phyloP scores from a whole-genome alignment of 495 filamentous ascomycete genomes.

The Saxophila tyrrhenica region DNA sequence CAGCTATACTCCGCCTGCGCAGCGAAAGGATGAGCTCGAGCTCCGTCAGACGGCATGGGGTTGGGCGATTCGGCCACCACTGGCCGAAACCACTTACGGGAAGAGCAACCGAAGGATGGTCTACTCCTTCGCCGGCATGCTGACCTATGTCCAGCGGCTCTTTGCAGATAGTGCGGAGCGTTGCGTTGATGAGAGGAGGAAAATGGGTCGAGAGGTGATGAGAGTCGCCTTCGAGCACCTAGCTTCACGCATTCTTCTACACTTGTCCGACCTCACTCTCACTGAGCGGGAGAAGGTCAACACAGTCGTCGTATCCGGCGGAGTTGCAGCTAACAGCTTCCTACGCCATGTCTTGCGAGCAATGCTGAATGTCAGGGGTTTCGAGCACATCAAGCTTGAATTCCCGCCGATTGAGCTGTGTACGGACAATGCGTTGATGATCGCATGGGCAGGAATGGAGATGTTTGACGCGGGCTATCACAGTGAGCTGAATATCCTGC shows the following conservation, averaged over 20 bases:
- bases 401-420: constrained; percentile 68
- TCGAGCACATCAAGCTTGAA: constrained; percentile 47
- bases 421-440: constrained; percentile 97
- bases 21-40: constrained; percentile 43
- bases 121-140: constrained; percentile 57
- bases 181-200: constrained; percentile 38
- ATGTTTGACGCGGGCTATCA: constrained; percentile 76
- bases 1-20: constrained; percentile 42
- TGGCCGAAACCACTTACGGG: constrained; percentile 34
- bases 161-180: constrained; percentile 5
- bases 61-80: constrained; percentile 48
- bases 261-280: constrained; percentile 34
- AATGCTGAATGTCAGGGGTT: constrained; percentile 53
- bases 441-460: constrained; percentile 86
- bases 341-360: constrained; percentile 54
- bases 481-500: constrained; percentile 45
- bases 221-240: constrained; percentile 82
- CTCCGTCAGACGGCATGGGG: constrained; percentile 36
- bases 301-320: constrained; percentile 73
- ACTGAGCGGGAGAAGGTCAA: constrained; percentile 28
- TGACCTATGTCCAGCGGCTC: constrained; percentile 41
- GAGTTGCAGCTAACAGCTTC: constrained; percentile 75
- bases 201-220: constrained; percentile 61
- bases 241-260: constrained; percentile 56
- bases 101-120: constrained; percentile 32